Conservation (phyloP, 1,139 yeast species). For the Sugiyamaella xylanicola region DNA sequence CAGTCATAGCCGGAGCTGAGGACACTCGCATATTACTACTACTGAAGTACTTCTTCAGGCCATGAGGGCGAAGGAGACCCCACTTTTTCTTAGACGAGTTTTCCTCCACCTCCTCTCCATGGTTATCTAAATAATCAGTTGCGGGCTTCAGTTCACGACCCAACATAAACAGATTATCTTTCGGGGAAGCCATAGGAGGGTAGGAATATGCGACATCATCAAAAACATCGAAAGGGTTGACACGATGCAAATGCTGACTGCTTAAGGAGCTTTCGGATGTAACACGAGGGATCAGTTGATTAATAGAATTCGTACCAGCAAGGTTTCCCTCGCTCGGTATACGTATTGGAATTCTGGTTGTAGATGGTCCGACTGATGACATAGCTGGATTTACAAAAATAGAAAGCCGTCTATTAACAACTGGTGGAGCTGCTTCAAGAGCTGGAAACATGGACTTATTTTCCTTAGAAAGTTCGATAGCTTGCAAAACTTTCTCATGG, state of each 20-base stretch:
- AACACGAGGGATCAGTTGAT: slow-evolving; percentile 9
- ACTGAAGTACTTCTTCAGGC: slow-evolving; percentile 25
- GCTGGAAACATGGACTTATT: slow-evolving; percentile 27
- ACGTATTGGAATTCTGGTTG: slow-evolving; percentile 17
- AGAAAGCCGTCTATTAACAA: slow-evolving; percentile 52
- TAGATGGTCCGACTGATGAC: slow-evolving; percentile 6
- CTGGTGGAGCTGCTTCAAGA: slow-evolving; percentile 53
- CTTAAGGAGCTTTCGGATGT: slow-evolving; percentile 13
- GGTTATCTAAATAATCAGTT: slow-evolving; percentile 1
- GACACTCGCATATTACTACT: slow-evolving; percentile 3
- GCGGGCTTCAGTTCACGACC: slow-evolving; percentile 2
- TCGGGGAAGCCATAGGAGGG: slow-evolving; percentile 31
- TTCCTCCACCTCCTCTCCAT: slow-evolving; percentile 1
- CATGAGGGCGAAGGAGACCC: slow-evolving; percentile 18
- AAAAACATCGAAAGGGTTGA: slow-evolving; percentile 67
- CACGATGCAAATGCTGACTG: slow-evolving; percentile 28
- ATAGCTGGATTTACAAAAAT: slow-evolving; percentile 46
- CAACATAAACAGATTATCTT: slow-evolving; percentile 17
- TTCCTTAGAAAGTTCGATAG: slow-evolving; percentile 27
- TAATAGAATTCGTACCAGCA: slow-evolving; percentile 11
- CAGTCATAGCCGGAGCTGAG: neutral
- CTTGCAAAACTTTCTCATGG: slow-evolving; percentile 29
- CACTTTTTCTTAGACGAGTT: slow-evolving; percentile 25
- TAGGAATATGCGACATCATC: slow-evolving; percentile 74
- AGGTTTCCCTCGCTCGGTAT: slow-evolving; percentile 11